Evolutionary conservation across 2,329 filamentous ascomycete species (phyloP), one percentile per base, ranked within the genome.

Genomic region (Didymella exigua): DNA sequence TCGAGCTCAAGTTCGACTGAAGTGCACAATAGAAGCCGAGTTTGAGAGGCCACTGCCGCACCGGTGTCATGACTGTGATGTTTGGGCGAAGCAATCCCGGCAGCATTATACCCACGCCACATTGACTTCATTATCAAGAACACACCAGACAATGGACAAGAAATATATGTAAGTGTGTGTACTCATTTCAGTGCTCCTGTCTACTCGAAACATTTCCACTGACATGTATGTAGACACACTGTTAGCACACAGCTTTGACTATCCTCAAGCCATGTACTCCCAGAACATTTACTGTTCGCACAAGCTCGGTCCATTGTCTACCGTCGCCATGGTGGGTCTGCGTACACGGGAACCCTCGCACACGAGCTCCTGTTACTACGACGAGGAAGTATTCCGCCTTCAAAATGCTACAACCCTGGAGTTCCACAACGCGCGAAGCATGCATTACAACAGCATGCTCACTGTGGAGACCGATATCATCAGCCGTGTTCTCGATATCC

Each of bases 1-100:
- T 73, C 34, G 61, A 59, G 27, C 49, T 71, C 33, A 59, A 50
- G 13, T 65, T 67, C 26, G 52, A 53, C 36, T 66, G 31, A 51
- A 55, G 21, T 44, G 36, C 23, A 26, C 11, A 11, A 49, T 23
- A 11, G 33, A 43, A 53, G 30, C 6, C 37, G 40, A 21, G 4
- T 19, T 18, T 9, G 18, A 49, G 11, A 10, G 18, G 21, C 8
- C 30, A 34, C 6, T 27, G 8, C 18, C 21, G 18, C 10, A 29
- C 14, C 16, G 19, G 13, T 36, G n/a, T n/a, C 14, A 48, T 24
- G 24, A 16, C 6, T 13, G 44, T 48, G 45, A 48, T 31, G 23
- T 6, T 18, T 11, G 26, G 13, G 34, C 31, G 34, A 40, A 19
- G 10, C 19, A 26, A 13, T 11, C 1, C 27, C 10, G 13, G 11